Conservation (phyloP, 805 yeast genomes). For the Pichia scutulata region DNA sequence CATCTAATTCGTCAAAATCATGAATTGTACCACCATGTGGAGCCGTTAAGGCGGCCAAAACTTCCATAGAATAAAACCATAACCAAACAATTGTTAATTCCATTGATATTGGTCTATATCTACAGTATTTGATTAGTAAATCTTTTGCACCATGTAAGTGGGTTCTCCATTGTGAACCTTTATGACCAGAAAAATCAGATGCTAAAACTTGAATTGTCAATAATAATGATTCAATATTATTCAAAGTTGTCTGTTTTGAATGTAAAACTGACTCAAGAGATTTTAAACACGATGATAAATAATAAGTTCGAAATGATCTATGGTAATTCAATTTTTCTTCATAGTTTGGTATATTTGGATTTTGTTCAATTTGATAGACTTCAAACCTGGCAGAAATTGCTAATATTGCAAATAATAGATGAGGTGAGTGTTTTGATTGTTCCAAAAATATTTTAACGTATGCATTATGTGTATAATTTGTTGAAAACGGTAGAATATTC, state of each 20-base stretch:
- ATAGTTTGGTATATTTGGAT: slow-evolving; percentile 7
- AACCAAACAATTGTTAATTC: slow-evolving; percentile 33
- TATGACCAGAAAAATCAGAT: slow-evolving; percentile 51
- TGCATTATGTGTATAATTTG: slow-evolving; percentile 27
- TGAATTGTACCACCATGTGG: slow-evolving; percentile 55
- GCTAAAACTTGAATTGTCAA: slow-evolving; percentile 64
- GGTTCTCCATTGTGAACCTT: slow-evolving; percentile 58
- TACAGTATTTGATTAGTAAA: slow-evolving; percentile 34
- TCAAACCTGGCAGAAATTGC: slow-evolving; percentile 64
- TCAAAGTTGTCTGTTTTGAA: slow-evolving; percentile 32
- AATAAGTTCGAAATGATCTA: slow-evolving; percentile 53
- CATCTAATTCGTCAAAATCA: slow-evolving; percentile 40
- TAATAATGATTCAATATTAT: slow-evolving; percentile 61
- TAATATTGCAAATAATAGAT: slow-evolving; percentile 58
- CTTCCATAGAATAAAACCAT: slow-evolving; percentile 59
- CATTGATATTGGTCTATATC: slow-evolving; percentile 26
- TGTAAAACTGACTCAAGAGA: slow-evolving; percentile 46
- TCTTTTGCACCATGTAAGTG: slow-evolving; percentile 66
- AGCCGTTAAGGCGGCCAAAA: slow-evolving; percentile 51
- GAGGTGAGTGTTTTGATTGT: slow-evolving; percentile 43
- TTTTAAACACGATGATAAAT: slow-evolving; percentile 57
- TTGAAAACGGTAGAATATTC: slow-evolving; percentile 30
- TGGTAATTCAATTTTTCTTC: slow-evolving; percentile 31
- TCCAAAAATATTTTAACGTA: slow-evolving; percentile 27
- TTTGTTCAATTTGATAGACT: slow-evolving; percentile 24